Base-by-base conservation (phyloP, 1,284 basidiomycete genomes). In the Cryptococcus sp. region DNA sequence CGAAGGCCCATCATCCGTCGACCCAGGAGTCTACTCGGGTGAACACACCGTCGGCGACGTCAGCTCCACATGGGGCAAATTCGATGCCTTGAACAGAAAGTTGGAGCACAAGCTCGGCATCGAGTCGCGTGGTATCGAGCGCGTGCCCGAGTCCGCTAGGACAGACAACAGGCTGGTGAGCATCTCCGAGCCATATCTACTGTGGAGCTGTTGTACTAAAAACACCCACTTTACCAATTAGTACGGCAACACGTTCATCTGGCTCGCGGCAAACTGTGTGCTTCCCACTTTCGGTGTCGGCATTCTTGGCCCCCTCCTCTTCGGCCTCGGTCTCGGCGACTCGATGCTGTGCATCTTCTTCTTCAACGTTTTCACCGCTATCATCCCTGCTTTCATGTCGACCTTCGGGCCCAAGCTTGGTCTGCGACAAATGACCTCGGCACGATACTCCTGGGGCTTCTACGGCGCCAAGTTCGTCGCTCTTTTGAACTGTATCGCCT, bases 381-480 rank as follows among this genome's bases (percentile, higher is more conserved):
- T 53, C 19, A 57, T 73, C 15, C 69, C 73, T 1, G 69, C 73
- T 19, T 68, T 69, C 61, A 65, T 63, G 60, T 65, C 72, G 4
- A 71, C 69, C 8, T 76, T 75, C 19, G 76, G 74, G 15, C 69
- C 70, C 25, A 61, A 63, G 19, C 71, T 75, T 41, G 75, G 76
- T 39, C 69, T 80, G 7, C 73, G 78, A 17, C 77, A 79, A 54
- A 75, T 80, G 73, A 75, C 77, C 19, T 65, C 75, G n/a, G 66
- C 76, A 11, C 69, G 79, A 10, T 80, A 65, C 67, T 72, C 75
- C 8, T 80, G 78, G 68, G 79, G 79, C 0, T 78, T 61, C 61
- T 70, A 65, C 52, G 73, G 73, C 13, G 69, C 69, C 45, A 75
- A 73, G 62, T 20, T 64, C 11, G 70, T 73, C 60, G 69, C 68